Evolutionary conservation across 75 land plant genomes (phyloP).

Genomic region (Chamaecyparis obtusa): DNA sequence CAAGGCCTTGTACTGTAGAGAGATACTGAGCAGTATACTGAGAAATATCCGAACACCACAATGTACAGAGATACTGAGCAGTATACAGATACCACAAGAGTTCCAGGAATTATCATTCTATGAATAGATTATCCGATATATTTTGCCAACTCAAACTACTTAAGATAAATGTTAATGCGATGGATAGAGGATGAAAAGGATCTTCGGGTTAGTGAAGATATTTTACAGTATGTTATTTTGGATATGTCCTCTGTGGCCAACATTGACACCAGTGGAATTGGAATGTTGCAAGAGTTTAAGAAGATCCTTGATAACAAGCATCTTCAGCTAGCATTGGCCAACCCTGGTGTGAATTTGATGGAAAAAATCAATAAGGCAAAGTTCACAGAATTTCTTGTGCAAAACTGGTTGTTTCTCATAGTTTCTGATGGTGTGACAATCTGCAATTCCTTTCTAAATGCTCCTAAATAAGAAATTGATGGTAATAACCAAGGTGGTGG

Average conservation of each 20-base stretch:
- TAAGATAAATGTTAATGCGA: constrained; percentile 68
- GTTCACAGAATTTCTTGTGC: constrained; percentile 56
- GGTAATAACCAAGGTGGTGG: background rate
- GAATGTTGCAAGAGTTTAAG: constrained; percentile 70
- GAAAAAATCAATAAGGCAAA: constrained; percentile 64
- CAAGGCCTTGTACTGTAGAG: constrained; percentile 70
- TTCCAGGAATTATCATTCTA: constrained; percentile 50
- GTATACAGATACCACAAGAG: constrained; percentile 34
- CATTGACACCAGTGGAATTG: constrained; percentile 86
- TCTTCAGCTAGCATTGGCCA: constrained; percentile 81
- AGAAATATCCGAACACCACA: constrained; percentile 81
- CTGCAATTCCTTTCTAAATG: constrained; percentile 52
- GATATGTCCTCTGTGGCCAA: constrained; percentile 70
- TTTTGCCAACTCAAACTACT: constrained; percentile 55
- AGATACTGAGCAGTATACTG: too few species aligned
- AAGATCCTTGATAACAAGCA: constrained; percentile 46
- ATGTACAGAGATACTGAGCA: constrained; percentile 50
- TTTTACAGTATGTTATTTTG: constrained; percentile 56
- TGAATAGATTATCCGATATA: constrained; percentile 57
- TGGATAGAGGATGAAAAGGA: constrained; percentile 82
- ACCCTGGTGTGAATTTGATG: constrained; percentile 80
- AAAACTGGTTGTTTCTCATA: constrained; percentile 77
- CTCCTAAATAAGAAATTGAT: constrained; percentile 18
- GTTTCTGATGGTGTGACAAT: constrained; percentile 70
- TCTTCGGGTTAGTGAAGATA: constrained; percentile 22